phyloP scores from a whole-genome alignment of 108 stramenopile genomes.

The Epithemia pelagica region DNA sequence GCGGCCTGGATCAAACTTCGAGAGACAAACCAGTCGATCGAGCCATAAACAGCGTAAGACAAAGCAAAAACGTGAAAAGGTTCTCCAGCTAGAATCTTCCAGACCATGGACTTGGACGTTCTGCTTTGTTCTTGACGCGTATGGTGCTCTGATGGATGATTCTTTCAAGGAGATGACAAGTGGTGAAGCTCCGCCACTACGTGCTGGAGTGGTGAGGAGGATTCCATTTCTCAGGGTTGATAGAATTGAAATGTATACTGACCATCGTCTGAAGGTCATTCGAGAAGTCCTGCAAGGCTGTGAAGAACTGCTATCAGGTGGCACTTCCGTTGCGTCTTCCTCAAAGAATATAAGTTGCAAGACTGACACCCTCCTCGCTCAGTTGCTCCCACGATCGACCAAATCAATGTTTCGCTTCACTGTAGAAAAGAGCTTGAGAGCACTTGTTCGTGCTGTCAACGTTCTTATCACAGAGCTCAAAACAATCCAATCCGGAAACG shows the following conservation, averaged over 20 bases:
- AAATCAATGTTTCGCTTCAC: neutral
- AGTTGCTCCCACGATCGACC: neutral
- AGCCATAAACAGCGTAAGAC: neutral
- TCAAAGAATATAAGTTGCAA: neutral
- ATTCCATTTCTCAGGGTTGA: neutral
- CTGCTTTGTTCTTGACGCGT: neutral
- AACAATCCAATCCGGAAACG: neutral
- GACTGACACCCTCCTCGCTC: neutral
- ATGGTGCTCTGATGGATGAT: neutral
- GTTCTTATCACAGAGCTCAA: neutral
- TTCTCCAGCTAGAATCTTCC: neutral
- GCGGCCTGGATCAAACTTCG: too few relatives aligned
- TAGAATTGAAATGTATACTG: neutral
- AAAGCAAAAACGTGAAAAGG: neutral
- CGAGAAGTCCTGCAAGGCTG: neutral
- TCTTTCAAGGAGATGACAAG: neutral
- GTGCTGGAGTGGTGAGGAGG: neutral
- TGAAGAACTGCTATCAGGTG: neutral
- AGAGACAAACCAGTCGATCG: too few relatives aligned
- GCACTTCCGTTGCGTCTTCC: neutral
- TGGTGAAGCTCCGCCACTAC: neutral
- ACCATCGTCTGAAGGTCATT: neutral
- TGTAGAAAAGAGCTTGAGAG: neutral
- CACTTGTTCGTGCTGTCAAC: neutral
- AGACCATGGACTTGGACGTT: neutral